These are phyloP conservation scores for Penicillium ucsense DNA, from an alignment of 495 filamentous ascomycete genomes.

Conservation along the genomic window DNA sequence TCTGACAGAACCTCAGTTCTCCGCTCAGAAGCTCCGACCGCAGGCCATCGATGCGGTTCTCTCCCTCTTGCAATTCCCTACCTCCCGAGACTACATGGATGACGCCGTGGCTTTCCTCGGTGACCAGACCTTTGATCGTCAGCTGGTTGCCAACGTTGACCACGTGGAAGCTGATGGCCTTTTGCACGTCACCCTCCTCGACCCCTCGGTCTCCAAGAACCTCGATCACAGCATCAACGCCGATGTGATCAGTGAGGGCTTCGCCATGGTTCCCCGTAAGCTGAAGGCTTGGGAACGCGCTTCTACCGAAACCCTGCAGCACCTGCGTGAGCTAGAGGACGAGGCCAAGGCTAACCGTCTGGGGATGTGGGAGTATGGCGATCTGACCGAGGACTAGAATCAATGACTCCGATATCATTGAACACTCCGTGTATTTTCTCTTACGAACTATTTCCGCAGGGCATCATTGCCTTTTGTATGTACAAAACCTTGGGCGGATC, in stretches of 20 bases:
- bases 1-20: slow-evolving; percentile 68
- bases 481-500: too few relatives aligned
- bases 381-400: slow-evolving; percentile 76
- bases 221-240: slow-evolving; percentile 74
- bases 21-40: slow-evolving; percentile 62
- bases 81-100: slow-evolving; percentile 60
- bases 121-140: slow-evolving; percentile 53
- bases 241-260: slow-evolving; percentile 69
- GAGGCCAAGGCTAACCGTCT: slow-evolving; percentile 65
- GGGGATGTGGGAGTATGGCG: slow-evolving; percentile 98
- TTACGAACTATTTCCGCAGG: too few relatives aligned
- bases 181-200: slow-evolving; percentile 77
- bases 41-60: slow-evolving; percentile 84
- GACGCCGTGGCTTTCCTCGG: slow-evolving; percentile 67
- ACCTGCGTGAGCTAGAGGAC: slow-evolving; percentile 55
- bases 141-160: slow-evolving; percentile 87
- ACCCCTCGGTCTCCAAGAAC: slow-evolving; percentile 50
- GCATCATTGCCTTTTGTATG: too few relatives aligned
- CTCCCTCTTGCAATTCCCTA: slow-evolving; percentile 83
- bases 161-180: slow-evolving; percentile 63
- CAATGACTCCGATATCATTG: too few relatives aligned
- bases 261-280: slow-evolving; percentile 84
- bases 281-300: slow-evolving; percentile 81
- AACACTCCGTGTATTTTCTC: too few relatives aligned
- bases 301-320: slow-evolving; percentile 55